Percentiles rank a stretch among this genome's conserved stretches.
phyloP scores from a whole-genome alignment of 106 monocot genomes.

The Dendrobium chrysotoxum region DNA sequence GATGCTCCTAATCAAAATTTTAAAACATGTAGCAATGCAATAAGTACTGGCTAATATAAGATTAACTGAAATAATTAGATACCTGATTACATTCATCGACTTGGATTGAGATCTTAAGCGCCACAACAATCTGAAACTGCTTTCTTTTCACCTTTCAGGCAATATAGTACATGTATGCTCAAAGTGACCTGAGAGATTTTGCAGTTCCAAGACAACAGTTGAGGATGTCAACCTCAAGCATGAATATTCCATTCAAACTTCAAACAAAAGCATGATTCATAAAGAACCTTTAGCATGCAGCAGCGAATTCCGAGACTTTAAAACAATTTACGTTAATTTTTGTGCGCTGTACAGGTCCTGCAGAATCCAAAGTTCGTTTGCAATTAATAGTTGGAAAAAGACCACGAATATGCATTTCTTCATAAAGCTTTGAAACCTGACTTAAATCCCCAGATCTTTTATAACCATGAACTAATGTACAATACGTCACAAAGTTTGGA shows the following conservation, averaged over 20 bases:
- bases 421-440: conserved; percentile 48
- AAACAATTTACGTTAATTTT: background rate
- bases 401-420: conserved; percentile 68
- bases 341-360: conserved; percentile 6
- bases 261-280: background rate
- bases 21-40: background rate
- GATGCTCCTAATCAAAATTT: background rate
- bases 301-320: conserved; percentile 13
- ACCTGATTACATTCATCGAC: background rate
- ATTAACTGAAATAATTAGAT: background rate
- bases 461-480: conserved; percentile 44
- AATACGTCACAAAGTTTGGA: conserved; percentile 68
- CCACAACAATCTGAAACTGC: background rate
- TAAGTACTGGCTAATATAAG: background rate
- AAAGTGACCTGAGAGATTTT: background rate
- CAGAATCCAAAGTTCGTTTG: conserved; percentile 13
- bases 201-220: background rate
- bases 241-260: conserved; percentile 1
- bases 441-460: conserved; percentile 40
- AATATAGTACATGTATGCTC: background rate
- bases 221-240: background rate
- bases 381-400: conserved; percentile 30
- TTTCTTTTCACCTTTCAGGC: background rate
- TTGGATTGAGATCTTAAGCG: background rate
- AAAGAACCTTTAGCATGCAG: conserved; percentile 11